phyloP scores from a whole-genome alignment of 1,139 yeast species.

The Diutina siamensis region DNA sequence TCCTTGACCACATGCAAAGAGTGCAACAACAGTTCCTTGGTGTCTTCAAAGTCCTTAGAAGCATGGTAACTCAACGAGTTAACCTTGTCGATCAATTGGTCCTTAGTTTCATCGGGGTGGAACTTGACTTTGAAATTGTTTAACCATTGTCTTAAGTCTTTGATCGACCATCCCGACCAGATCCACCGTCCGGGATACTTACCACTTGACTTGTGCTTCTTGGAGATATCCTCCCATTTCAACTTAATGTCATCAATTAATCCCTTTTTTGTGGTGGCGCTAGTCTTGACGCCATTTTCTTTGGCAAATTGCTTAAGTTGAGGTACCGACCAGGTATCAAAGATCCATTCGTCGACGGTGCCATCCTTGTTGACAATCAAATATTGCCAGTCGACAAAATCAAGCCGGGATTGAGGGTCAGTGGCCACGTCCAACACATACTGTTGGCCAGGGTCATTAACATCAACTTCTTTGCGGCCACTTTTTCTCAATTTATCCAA shows the following conservation, averaged over 20 bases:
- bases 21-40: constrained; percentile 27
- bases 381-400: constrained; percentile 10
- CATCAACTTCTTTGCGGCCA: constrained; percentile 9
- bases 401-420: constrained; percentile 11
- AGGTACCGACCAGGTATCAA: constrained; percentile 35
- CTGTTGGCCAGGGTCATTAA: constrained; percentile 11
- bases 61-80: constrained; percentile 31
- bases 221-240: constrained; percentile 25
- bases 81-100: constrained; percentile 30
- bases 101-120: constrained; percentile 25
- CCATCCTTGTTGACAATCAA: constrained; percentile 7
- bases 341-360: constrained; percentile 26
- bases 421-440: constrained; percentile 13
- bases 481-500: constrained; percentile 16
- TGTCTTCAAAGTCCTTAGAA: constrained; percentile 21
- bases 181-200: constrained; percentile 41
- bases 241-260: constrained; percentile 25
- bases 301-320: constrained; percentile 25
- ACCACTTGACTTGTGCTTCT: constrained; percentile 26
- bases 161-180: constrained; percentile 33
- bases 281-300: constrained; percentile 19
- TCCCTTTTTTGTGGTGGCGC: constrained; percentile 19
- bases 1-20: constrained; percentile 24
- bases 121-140: constrained; percentile 31
- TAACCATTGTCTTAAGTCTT: constrained; percentile 36